A percentile compares a stretch with the other conserved stretches of the same genome.
These are phyloP conservation scores for Salvia splendens DNA, from an alignment of 257 asterid species.

Conservation along the genomic window DNA sequence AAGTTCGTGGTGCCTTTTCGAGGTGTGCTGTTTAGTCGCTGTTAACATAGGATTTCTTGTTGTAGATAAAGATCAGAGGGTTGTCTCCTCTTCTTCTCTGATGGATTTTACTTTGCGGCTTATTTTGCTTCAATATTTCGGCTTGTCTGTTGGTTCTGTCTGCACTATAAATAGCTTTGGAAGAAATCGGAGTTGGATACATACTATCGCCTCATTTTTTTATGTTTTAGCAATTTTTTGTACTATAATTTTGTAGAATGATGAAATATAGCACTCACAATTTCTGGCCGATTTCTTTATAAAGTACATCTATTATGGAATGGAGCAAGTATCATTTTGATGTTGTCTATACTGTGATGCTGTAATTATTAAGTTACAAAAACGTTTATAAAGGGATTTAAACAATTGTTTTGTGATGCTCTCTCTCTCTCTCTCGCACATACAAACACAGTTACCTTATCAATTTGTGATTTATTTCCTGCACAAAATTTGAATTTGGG, in stretches of 20 bases:
- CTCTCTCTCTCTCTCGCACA: no score
- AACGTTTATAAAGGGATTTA: no score
- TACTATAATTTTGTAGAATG: conserved; percentile 31
- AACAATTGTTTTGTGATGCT: no score
- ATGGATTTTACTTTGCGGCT: conserved; percentile 16
- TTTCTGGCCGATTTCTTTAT: conserved; percentile 17
- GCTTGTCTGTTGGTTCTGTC: conserved; percentile 8
- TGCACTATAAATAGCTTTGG: conserved; percentile 12
- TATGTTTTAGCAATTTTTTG: conserved; percentile 32
- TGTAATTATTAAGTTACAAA: no score
- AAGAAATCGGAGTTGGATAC: conserved; percentile 26
- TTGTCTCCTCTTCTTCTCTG: conserved; percentile 1
- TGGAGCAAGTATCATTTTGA: background rate
- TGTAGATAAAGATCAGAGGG: conserved; percentile 15
- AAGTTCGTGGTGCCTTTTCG: conserved; percentile 5
- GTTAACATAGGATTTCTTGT: conserved; percentile 41
- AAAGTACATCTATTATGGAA: no score
- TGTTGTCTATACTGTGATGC: background rate
- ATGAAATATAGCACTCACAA: conserved; percentile 8
- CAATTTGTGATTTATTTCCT: background rate
- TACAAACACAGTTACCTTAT: background rate
- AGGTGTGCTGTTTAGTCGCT: background rate
- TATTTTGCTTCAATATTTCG: conserved; percentile 20
- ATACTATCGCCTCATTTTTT: conserved; percentile 21
- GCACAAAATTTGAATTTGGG: background rate